Evolutionary conservation across 2,329 filamentous ascomycete species (phyloP).

Genomic region (Aureobasidium lini): DNA sequence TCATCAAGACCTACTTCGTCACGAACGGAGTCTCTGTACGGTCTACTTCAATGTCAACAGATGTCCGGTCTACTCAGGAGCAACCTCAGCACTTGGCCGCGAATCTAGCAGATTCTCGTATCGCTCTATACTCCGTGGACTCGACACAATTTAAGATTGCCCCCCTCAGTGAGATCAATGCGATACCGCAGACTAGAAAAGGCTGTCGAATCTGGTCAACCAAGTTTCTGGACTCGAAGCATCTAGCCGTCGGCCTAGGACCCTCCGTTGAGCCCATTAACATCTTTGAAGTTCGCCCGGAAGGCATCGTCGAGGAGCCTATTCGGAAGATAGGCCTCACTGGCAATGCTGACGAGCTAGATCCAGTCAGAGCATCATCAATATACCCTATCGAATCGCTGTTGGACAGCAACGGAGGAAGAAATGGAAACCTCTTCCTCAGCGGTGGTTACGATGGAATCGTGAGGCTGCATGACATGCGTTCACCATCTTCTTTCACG

Average conservation of each 20-base stretch:
- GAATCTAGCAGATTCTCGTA: constrained; percentile 38
- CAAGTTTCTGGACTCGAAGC: constrained; percentile 43
- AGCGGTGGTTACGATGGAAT: constrained; percentile 54
- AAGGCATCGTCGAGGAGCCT: constrained; percentile 34
- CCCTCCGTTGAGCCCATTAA: constrained; percentile 37
- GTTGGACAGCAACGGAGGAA: constrained; percentile 18
- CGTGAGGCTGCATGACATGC: constrained; percentile 53
- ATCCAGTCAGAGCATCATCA: constrained; percentile 29
- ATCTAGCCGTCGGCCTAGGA: constrained; percentile 46
- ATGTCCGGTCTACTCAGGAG: constrained; percentile 14
- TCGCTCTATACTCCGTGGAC: constrained; percentile 28
- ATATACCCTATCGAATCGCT: constrained; percentile 37
- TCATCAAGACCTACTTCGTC: constrained; percentile 34
- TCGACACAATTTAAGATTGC: constrained; percentile 22
- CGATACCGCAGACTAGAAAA: constrained; percentile 20
- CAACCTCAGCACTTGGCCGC: constrained; percentile 42
- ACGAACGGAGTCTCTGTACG: constrained; percentile 40
- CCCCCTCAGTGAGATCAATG: constrained; percentile 31
- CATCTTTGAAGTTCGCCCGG: constrained; percentile 43
- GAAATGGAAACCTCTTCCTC: constrained; percentile 47
- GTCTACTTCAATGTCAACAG: constrained; percentile 40
- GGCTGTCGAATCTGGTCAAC: constrained; percentile 40
- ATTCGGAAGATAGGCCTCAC: constrained; percentile 33
- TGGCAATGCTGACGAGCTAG: constrained; percentile 12
- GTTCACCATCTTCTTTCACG: constrained; percentile 41